Evolutionary conservation across 257 asterid genomes (phyloP).

Genomic region (Handroanthus guayacan): DNA sequence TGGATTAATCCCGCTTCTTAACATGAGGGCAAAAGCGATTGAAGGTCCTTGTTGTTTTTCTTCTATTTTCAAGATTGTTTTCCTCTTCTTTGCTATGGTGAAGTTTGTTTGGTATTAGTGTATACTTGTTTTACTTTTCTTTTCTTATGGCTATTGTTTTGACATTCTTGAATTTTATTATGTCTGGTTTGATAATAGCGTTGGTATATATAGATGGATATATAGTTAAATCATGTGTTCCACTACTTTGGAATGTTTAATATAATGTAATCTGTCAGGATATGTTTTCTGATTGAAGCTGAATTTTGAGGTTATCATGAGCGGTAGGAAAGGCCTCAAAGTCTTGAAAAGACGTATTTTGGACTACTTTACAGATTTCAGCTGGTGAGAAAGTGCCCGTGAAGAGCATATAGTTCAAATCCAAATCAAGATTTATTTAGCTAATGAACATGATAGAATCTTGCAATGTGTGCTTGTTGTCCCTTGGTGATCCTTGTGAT

Average conservation of each 20-base stretch:
- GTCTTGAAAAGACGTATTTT: too few relatives aligned
- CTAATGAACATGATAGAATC: too few relatives aligned
- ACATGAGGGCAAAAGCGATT: constrained; percentile 47
- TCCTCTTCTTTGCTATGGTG: not conserved
- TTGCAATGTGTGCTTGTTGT: too few relatives aligned
- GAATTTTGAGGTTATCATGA: too few relatives aligned
- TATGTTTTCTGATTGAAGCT: not conserved
- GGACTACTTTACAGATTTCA: too few relatives aligned
- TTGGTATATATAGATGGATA: constrained; percentile 3
- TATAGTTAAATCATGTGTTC: not conserved
- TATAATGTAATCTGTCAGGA: constrained; percentile 4
- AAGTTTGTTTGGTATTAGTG: not conserved
- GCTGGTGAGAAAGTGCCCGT: too few relatives aligned
- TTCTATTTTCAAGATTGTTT: constrained; percentile 21
- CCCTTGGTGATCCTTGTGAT: too few relatives aligned
- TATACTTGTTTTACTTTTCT: not conserved
- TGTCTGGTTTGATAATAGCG: not conserved
- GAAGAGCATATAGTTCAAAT: too few relatives aligned
- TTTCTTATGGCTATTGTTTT: not conserved
- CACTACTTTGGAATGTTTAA: not conserved
- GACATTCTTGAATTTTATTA: constrained; percentile 10
- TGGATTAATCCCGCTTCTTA: constrained; percentile 60
- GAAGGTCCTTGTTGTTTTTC: constrained; percentile 30
- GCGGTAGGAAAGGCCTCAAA: too few relatives aligned
- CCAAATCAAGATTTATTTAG: too few relatives aligned